phyloP scores from a whole-genome alignment of 495 filamentous ascomycete species.

The Podospora fimiseda region DNA sequence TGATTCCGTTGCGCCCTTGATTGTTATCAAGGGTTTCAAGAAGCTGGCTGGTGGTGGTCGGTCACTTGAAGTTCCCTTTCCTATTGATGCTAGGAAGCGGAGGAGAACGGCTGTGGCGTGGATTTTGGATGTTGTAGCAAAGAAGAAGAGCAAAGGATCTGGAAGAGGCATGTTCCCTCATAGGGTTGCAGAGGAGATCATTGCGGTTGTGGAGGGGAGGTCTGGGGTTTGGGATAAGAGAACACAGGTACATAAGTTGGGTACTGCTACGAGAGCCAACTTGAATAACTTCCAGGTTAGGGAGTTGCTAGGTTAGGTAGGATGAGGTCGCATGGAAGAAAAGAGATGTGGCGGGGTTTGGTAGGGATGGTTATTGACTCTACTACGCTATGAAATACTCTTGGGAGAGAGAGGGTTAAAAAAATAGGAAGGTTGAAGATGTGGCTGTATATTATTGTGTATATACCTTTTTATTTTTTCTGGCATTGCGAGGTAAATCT shows the following conservation, averaged over 20 bases:
- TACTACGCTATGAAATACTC: no score
- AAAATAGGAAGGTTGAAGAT: background rate
- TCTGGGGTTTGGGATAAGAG: slow-evolving; percentile 78
- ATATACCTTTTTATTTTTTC: no score
- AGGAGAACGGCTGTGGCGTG: slow-evolving; percentile 72
- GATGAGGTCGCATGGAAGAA: background rate
- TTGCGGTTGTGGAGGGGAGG: slow-evolving; percentile 80
- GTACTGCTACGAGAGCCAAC: slow-evolving; percentile 67
- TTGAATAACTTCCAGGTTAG: slow-evolving; percentile 33
- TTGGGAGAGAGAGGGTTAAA: background rate
- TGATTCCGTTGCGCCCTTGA: slow-evolving; percentile 87
- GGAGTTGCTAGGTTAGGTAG: background rate
- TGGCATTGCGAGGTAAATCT: no score
- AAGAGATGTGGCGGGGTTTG: background rate
- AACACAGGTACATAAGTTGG: slow-evolving; percentile 63
- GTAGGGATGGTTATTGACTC: no score
- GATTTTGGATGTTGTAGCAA: slow-evolving; percentile 77
- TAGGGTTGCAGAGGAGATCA: slow-evolving; percentile 78
- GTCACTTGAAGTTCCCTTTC: slow-evolving; percentile 74
- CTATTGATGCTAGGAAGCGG: slow-evolving; percentile 65
- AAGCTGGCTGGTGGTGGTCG: slow-evolving; percentile 81
- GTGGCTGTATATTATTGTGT: background rate
- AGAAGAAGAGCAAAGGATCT: slow-evolving; percentile 58
- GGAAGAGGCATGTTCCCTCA: slow-evolving; percentile 61
- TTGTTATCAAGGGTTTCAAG: slow-evolving; percentile 67